A percentile compares a stretch with the other conserved stretches of the same genome.
phyloP scores from a whole-genome alignment of 345 rosid genomes.

The Citrus unshiu region DNA sequence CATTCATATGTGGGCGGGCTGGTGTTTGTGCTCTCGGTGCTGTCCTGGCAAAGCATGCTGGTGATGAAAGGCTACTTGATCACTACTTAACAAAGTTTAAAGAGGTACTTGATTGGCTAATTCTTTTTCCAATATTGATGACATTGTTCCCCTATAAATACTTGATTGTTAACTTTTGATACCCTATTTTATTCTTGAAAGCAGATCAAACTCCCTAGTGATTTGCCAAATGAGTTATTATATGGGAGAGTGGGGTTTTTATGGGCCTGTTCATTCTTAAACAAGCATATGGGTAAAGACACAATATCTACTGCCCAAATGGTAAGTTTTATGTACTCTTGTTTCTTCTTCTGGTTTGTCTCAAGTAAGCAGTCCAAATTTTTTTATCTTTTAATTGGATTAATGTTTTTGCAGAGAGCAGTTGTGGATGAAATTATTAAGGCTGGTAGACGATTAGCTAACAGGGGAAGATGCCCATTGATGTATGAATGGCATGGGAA shows the following conservation, averaged over 20 bases:
- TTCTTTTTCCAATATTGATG: background rate
- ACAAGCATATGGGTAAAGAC: conserved; percentile 51
- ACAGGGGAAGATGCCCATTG: conserved; percentile 46
- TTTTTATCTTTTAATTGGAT: background rate
- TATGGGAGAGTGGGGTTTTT: conserved; percentile 63
- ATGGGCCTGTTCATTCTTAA: conserved; percentile 68
- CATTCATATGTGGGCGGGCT: conserved; percentile 66
- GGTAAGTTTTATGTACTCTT: conserved; percentile 21
- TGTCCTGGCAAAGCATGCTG: conserved; percentile 54
- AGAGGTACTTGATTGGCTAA: conserved; percentile 27
- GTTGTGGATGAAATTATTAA: conserved; percentile 50
- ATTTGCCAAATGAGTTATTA: conserved; percentile 52
- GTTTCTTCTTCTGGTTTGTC: background rate
- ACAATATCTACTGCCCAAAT: conserved; percentile 37
- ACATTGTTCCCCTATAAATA: background rate
- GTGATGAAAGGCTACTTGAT: conserved; percentile 41
- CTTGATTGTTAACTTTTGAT: background rate
- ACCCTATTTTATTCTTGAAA: background rate
- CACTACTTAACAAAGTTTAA: conserved; percentile 43
- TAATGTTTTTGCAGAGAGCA: conserved; percentile 39
- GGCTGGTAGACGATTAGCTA: conserved; percentile 45
- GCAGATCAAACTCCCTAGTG: conserved; percentile 50
- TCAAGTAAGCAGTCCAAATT: background rate
- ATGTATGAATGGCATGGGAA: conserved; percentile 83
- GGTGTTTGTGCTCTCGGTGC: conserved; percentile 79